Evolutionary conservation across 1,284 basidiomycete genomes (phyloP).

Genomic region (Marasmius oreades): DNA sequence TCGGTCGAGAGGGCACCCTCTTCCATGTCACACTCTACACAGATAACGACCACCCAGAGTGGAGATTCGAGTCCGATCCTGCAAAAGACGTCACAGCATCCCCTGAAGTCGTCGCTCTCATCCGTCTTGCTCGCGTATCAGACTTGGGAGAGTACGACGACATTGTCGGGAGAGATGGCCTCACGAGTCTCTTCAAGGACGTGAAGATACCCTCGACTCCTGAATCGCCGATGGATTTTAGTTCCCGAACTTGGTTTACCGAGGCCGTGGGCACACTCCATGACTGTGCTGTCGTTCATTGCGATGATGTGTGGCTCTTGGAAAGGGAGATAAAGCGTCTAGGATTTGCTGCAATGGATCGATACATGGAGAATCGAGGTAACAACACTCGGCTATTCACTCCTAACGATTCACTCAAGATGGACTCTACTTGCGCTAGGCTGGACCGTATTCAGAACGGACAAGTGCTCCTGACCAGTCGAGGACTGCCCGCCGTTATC

Average conservation of each 20-base stretch:
- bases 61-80: constrained; percentile 35
- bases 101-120: constrained; percentile 38
- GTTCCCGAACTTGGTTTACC: constrained; percentile 41
- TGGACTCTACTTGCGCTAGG: constrained; percentile 11
- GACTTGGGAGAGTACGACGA: constrained; percentile 39
- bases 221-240: constrained; percentile 33
- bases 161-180: constrained; percentile 35
- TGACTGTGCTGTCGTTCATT: constrained; percentile 41
- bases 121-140: constrained; percentile 35
- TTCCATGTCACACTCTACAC: constrained; percentile 36
- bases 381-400: constrained; percentile 9
- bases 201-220: constrained; percentile 30
- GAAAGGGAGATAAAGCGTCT: constrained; percentile 41
- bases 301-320: constrained; percentile 42
- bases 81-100: constrained; percentile 32
- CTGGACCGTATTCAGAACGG: constrained; percentile 17
- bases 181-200: constrained; percentile 37
- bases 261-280: constrained; percentile 41
- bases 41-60: constrained; percentile 20
- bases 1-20: constrained; percentile 38
- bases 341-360: constrained; percentile 44
- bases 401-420: neutral
- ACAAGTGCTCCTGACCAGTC: constrained; percentile 14
- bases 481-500: neutral
- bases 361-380: constrained; percentile 42